Evolutionary conservation across 768 basidiomycete species (phyloP).

Genomic region (Boletus rubescentipes): DNA sequence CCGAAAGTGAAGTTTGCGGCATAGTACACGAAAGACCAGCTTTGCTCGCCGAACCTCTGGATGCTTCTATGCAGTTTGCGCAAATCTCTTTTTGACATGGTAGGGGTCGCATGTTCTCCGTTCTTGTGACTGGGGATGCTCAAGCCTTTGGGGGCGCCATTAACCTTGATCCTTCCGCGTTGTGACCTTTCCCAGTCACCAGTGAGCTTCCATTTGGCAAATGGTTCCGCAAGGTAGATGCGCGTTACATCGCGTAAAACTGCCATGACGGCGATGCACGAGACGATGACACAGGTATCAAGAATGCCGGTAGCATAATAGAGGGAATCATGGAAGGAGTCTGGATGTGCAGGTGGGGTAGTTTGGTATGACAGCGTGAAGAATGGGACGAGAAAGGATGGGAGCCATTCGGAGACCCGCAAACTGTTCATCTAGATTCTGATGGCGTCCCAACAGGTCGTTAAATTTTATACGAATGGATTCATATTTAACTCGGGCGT

Average conservation of each 20-base stretch:
- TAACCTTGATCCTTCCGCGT: too few relatives aligned
- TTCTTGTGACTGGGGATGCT: conserved; percentile 31
- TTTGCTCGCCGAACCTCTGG: conserved; percentile 90
- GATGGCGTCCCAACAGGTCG: conserved; percentile 24
- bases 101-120: conserved; percentile 13
- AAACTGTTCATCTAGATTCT: conserved; percentile 39
- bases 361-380: conserved; percentile 70
- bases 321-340: conserved; percentile 67
- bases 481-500: too few relatives aligned
- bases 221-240: too few relatives aligned
- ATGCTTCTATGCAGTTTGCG: conserved; percentile 68
- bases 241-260: conserved; percentile 58
- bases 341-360: conserved; percentile 50
- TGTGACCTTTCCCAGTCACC: conserved; percentile 42
- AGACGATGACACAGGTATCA: conserved; percentile 74
- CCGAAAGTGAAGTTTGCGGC: conserved; percentile 73
- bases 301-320: conserved; percentile 70
- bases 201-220: background rate
- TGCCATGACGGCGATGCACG: conserved; percentile 84
- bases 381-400: conserved; percentile 52
- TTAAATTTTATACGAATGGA: too few relatives aligned
- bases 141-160: conserved; percentile 27
- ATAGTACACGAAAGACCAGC: conserved; percentile 86
- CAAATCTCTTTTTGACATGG: conserved; percentile 44
- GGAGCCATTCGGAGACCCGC: conserved; percentile 18